Conservation (phyloP, 2,329 filamentous ascomycete genomes). For the Cryphonectria radicalis region DNA sequence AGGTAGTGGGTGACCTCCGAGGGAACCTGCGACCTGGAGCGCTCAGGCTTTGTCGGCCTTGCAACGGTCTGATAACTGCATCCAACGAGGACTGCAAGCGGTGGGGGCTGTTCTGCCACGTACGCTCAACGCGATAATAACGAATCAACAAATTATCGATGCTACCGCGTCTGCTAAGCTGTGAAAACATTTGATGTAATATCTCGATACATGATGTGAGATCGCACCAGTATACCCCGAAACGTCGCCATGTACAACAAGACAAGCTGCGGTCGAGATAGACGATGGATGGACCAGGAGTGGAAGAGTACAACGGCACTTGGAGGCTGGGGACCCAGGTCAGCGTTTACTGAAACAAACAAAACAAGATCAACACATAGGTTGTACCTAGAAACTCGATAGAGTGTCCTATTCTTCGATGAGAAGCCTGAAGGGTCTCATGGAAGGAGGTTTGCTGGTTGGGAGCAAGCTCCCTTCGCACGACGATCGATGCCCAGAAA, state of each 20-base stretch:
- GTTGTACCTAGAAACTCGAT: too few species aligned
- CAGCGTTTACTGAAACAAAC: background rate
- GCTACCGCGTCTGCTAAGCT: background rate
- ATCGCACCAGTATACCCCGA: too few species aligned
- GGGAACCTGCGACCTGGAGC: background rate
- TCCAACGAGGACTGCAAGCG: background rate
- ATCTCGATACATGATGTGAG: background rate
- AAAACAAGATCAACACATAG: background rate
- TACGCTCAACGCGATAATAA: background rate
- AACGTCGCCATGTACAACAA: too few species aligned
- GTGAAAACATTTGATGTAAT: background rate
- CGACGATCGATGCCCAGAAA: background rate
- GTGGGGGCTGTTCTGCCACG: background rate
- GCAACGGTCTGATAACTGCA: too few species aligned
- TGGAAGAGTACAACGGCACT: background rate
- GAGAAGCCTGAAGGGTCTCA: background rate
- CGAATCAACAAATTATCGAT: background rate
- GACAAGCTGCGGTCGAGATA: too few species aligned
- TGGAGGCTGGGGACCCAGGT: background rate
- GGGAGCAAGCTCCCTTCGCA: background rate
- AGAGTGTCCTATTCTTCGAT: background rate
- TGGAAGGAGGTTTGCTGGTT: background rate
- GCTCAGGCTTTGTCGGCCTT: too few species aligned
- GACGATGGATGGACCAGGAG: background rate
- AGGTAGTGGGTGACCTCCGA: background rate